Evolutionary conservation across 345 rosid species (phyloP), one percentile per base, ranked within the genome.

Genomic region (Conringia planisiliqua): DNA sequence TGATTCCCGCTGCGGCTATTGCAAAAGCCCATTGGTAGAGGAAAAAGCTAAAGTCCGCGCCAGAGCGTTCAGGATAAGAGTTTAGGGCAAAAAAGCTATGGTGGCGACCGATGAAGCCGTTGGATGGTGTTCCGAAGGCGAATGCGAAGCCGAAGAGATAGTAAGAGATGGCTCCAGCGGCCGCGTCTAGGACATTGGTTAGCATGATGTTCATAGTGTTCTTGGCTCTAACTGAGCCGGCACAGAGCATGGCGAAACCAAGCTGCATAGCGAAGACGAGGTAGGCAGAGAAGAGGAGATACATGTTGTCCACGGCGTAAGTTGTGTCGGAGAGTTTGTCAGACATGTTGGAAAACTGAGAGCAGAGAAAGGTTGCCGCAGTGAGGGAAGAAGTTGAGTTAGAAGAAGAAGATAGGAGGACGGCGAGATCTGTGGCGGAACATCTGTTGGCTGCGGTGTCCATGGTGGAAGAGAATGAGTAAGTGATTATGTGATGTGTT

Each of bases 191-290:
- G 61, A 90, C 90, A 59, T 87, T 90, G 2, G 90, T 86, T 50
- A 90, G 84, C 93, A 90, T 86, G 75, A 88, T 90, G 82, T 90
- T 90, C 91, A 88, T 90, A 76, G 91, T 84, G 84, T 88, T 90
- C 71, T 90, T 88, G 54, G 93, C 93, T 2, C 90, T 82, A 46
- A 90, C 91, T 1, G 93, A 90, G 13, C 96, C 93, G 1, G 91
- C 91, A 22, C 96, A 86, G 17, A 90, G 89, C 96, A 90, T 90
- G 71, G 96, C 97, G 26, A 90, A 90, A 62, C 93, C 97, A 0
- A 90, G 82, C 64, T 90, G 93, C 97, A 90, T 88, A 72, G 91
- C 80, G 68, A 90, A 90, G 52, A 86, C 97, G 3, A 90, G 85
- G 82, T 90, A 90, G 72, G 96, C 85, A 4, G 91, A 88, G 83